Conservation (phyloP, 805 yeast genomes). For the Scheffersomyces stipitis region DNA sequence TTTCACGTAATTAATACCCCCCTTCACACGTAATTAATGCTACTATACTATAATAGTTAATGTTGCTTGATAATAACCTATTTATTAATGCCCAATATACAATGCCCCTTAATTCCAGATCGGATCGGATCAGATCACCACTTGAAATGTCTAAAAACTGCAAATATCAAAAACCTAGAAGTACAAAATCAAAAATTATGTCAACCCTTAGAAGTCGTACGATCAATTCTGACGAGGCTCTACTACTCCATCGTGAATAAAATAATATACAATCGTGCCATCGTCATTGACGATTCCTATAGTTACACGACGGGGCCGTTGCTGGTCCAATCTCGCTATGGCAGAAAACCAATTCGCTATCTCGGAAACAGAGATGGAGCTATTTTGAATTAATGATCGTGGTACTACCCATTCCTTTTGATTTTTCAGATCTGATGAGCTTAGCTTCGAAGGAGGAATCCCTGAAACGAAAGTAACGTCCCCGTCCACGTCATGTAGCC, state of each 20-base stretch:
- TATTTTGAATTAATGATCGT: constrained; percentile 16
- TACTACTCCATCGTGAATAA: constrained; percentile 62
- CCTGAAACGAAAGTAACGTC: constrained; percentile 24
- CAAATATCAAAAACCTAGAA: no score
- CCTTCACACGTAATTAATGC: no score
- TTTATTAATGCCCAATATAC: no score
- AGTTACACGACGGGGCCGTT: constrained; percentile 43
- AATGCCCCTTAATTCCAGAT: no score
- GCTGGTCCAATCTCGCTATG: constrained; percentile 14
- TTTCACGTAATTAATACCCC: no score
- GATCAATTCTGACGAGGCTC: constrained; percentile 58
- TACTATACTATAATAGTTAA: no score
- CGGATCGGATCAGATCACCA: no score
- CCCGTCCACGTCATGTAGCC: constrained; percentile 10
- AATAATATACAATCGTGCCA: constrained; percentile 70
- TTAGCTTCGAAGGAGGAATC: constrained; percentile 27
- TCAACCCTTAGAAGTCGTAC: no score
- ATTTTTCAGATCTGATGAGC: constrained; percentile 17
- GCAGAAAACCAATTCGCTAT: constrained; percentile 41
- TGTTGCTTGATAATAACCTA: no score
- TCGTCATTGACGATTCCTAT: constrained; percentile 61
- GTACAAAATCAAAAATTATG: no score
- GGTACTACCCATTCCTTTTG: constrained; percentile 46
- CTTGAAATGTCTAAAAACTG: no score
- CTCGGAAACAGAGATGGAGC: constrained; percentile 32